phyloP scores from a whole-genome alignment of 2,329 filamentous ascomycete genomes.

The Aurifilum marmelostoma region DNA sequence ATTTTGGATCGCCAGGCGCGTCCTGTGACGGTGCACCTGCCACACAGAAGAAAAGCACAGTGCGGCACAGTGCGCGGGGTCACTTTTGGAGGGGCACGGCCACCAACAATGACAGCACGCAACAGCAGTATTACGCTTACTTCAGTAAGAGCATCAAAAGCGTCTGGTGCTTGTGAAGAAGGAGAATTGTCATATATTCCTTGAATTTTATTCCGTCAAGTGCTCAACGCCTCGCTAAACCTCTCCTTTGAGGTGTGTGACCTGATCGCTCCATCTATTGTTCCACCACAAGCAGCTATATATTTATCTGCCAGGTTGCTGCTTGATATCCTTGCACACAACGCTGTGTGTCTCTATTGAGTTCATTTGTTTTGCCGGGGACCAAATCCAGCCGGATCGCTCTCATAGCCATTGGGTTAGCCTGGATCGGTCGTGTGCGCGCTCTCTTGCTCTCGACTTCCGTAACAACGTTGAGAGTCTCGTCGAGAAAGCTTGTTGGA shows the following conservation, averaged over 20 bases:
- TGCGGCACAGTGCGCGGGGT: not conserved
- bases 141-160: not conserved
- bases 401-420: not conserved
- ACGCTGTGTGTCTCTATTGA: constrained; percentile 15
- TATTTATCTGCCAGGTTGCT: not conserved
- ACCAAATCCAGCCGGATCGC: no score
- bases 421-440: not conserved
- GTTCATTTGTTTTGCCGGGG: constrained; percentile 23
- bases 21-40: not conserved
- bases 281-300: not conserved
- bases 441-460: not conserved
- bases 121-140: not conserved
- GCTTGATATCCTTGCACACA: constrained; percentile 4
- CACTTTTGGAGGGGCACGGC: not conserved
- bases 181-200: not conserved
- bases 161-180: not conserved
- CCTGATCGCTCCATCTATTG: constrained; percentile 7
- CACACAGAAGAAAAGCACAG: not conserved
- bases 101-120: not conserved
- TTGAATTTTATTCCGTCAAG: not conserved
- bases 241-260: constrained; percentile 3
- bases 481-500: not conserved
- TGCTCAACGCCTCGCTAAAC: constrained; percentile 6
- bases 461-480: not conserved
- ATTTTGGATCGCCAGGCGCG: constrained; percentile 1